Conservation (phyloP, 768 basidiomycete genomes). For the Podaxis sp. region DNA sequence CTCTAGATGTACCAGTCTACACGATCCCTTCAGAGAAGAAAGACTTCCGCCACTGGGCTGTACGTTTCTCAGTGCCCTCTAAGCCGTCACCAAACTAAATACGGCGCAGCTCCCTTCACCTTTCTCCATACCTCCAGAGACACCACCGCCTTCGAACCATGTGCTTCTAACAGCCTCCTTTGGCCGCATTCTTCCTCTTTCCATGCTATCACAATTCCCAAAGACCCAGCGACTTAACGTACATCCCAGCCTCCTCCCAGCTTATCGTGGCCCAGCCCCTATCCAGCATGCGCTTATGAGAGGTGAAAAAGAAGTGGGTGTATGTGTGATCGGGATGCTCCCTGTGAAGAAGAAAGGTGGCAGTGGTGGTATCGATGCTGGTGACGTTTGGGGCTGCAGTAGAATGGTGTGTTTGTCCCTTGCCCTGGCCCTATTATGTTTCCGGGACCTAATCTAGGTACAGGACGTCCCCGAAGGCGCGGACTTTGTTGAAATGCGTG, state of each 20-base stretch:
- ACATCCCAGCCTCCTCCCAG: constrained; percentile 85
- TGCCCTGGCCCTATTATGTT: background rate
- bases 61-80: constrained; percentile 27
- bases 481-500: constrained; percentile 56
- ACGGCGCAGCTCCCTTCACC: constrained; percentile 39
- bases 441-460: background rate
- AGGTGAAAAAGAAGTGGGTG: constrained; percentile 69
- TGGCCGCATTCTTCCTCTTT: constrained; percentile 74
- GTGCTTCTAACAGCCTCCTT: constrained; percentile 88
- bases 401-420: constrained; percentile 47
- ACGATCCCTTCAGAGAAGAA: constrained; percentile 58
- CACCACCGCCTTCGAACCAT: constrained; percentile 39
- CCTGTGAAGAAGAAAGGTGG: constrained; percentile 17
- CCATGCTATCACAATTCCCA: constrained; percentile 62
- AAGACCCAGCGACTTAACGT: constrained; percentile 71
- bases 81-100: background rate
- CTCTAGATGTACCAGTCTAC: constrained; percentile 52
- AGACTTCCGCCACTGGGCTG: constrained; percentile 68
- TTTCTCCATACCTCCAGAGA: constrained; percentile 22
- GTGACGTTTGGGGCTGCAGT: constrained; percentile 60
- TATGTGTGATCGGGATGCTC: constrained; percentile 78
- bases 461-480: constrained; percentile 34
- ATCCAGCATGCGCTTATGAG: constrained; percentile 82
- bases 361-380: constrained; percentile 73
- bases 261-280: constrained; percentile 88